phyloP scores from a whole-genome alignment of 2,329 filamentous ascomycete species.

The Alternaria infectoria region DNA sequence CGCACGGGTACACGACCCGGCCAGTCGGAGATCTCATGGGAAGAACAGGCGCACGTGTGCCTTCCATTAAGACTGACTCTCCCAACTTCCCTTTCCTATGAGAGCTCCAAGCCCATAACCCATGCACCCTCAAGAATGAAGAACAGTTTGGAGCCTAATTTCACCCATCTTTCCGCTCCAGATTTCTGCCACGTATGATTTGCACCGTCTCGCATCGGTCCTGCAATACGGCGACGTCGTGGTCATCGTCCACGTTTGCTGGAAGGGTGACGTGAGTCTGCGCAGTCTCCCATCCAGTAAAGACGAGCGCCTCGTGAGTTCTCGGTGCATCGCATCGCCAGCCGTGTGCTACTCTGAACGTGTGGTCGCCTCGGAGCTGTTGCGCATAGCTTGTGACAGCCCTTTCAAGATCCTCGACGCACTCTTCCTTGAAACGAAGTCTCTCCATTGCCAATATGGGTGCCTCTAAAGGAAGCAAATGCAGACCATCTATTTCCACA shows the following conservation, averaged over 20 bases:
- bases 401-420: slow-evolving; percentile 20
- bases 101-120: background rate
- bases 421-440: slow-evolving; percentile 17
- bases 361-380: slow-evolving; percentile 18
- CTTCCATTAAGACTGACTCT: background rate
- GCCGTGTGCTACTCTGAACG: slow-evolving; percentile 26
- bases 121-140: background rate
- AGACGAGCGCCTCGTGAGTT: slow-evolving; percentile 29
- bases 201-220: slow-evolving; percentile 19
- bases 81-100: background rate
- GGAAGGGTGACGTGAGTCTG: slow-evolving; percentile 22
- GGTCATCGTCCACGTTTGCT: slow-evolving; percentile 5
- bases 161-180: slow-evolving; percentile 21
- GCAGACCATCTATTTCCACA: slow-evolving; percentile 28
- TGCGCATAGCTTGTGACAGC: slow-evolving; percentile 18
- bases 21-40: background rate
- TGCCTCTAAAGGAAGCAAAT: slow-evolving; percentile 29
- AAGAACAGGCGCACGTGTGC: background rate
- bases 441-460: slow-evolving; percentile 35
- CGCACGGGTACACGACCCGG: slow-evolving; percentile 1
- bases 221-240: slow-evolving; percentile 10
- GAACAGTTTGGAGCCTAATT: background rate
- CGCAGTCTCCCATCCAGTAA: slow-evolving; percentile 30
- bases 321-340: slow-evolving; percentile 34
- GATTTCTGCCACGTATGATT: slow-evolving; percentile 23